Conservation (phyloP, 2,329 filamentous ascomycete species). For the Diaporthe citrichinensis region DNA sequence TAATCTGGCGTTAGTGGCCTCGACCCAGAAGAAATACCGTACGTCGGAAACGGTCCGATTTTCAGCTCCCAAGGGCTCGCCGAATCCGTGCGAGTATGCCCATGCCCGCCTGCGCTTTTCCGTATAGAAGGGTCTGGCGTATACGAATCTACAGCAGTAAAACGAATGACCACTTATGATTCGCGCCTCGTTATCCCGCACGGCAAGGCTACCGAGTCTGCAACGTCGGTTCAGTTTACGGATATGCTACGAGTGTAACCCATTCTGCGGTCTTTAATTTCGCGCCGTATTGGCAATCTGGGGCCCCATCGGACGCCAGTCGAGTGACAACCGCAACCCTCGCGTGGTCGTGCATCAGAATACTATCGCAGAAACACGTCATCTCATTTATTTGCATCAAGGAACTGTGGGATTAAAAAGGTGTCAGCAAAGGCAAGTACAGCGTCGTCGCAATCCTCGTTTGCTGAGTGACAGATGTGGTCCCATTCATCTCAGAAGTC, state of each 20-base stretch:
- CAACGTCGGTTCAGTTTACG: not conserved
- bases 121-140: not conserved
- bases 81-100: slow-evolving; percentile 1
- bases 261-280: not conserved
- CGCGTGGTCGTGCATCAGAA: not conserved
- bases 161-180: not conserved
- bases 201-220: not conserved
- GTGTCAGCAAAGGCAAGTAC: not conserved
- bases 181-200: not conserved
- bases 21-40: slow-evolving; percentile 4
- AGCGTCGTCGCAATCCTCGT: not conserved
- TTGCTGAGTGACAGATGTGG: not conserved
- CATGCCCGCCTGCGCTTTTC: not conserved
- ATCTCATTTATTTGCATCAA: not conserved
- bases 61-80: slow-evolving; percentile 4
- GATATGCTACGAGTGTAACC: not conserved
- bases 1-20: slow-evolving; percentile 4
- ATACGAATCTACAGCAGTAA: not conserved
- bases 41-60: slow-evolving; percentile 20
- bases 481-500: not conserved
- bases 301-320: not conserved
- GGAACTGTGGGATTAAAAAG: not conserved
- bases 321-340: not conserved
- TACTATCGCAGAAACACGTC: not conserved
- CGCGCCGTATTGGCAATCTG: not conserved